These are phyloP conservation scores for Prunus yedoensis DNA, from an alignment of 331 rosid genomes.

Conservation along the genomic window DNA sequence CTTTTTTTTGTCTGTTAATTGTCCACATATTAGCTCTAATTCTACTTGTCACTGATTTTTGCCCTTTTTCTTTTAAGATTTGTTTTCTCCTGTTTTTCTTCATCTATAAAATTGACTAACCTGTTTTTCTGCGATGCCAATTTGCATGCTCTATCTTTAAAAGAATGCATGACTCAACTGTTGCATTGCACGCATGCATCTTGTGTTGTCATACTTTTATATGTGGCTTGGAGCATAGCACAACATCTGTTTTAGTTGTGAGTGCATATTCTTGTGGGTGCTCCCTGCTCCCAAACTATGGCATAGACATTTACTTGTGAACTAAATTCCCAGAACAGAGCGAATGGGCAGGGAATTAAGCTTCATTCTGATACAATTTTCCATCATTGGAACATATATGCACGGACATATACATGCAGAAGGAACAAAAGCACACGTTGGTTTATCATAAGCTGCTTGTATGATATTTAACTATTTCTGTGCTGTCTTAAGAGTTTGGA, in stretches of 20 bases:
- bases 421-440: not conserved
- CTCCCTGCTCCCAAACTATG: not conserved
- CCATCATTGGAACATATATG: not conserved
- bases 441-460: not conserved
- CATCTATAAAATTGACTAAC: not conserved
- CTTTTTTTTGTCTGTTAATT: not conserved
- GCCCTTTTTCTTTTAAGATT: not conserved
- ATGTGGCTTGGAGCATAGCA: not conserved
- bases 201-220: not conserved
- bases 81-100: not conserved
- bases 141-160: not conserved
- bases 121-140: not conserved
- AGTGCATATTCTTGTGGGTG: constrained; percentile 7
- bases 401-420: not conserved
- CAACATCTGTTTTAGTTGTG: not conserved
- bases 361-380: not conserved
- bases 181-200: not conserved
- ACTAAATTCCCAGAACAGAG: not conserved
- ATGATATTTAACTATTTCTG: not conserved
- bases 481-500: not conserved
- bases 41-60: not conserved
- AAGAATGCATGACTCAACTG: not conserved
- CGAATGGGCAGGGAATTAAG: constrained; percentile 2
- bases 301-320: not conserved
- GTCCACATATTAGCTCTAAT: constrained; percentile 3